Evolutionary conservation across 1,139 yeast genomes (phyloP).

Genomic region (Blastobotrys elegans): DNA sequence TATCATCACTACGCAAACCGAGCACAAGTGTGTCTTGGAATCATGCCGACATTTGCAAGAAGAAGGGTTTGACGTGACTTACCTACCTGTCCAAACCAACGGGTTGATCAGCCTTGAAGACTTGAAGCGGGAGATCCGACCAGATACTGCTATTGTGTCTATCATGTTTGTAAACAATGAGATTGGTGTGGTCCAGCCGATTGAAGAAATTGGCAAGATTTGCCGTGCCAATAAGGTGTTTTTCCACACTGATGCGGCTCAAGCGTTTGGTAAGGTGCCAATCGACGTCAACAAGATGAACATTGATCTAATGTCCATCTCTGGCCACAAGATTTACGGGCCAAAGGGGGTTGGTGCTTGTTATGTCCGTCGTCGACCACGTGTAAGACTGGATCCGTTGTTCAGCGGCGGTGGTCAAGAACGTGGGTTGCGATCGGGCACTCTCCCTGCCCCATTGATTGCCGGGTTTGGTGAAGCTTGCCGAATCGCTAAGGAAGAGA

Average conservation of each 20-base stretch:
- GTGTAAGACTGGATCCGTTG: slow-evolving; percentile 93
- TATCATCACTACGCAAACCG: slow-evolving; percentile 93
- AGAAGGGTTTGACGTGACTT: slow-evolving; percentile 95
- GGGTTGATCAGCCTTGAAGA: slow-evolving; percentile 78
- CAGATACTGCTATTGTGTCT: slow-evolving; percentile 89
- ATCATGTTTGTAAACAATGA: slow-evolving; percentile 98
- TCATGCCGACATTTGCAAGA: slow-evolving; percentile 93
- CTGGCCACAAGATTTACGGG: slow-evolving; percentile 95
- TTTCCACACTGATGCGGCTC: slow-evolving; percentile 99
- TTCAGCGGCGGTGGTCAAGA: slow-evolving; percentile 99
- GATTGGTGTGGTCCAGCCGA: slow-evolving; percentile 95
- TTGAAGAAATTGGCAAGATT: slow-evolving; percentile 85
- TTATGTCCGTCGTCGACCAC: slow-evolving; percentile 93
- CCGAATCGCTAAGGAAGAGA: slow-evolving; percentile 69
- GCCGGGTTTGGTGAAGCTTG: slow-evolving; percentile 99
- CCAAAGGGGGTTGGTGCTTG: slow-evolving; percentile 98
- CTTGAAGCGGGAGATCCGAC: slow-evolving; percentile 76
- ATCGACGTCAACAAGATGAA: slow-evolving; percentile 91
- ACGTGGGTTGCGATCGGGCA: slow-evolving; percentile 95
- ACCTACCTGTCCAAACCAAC: slow-evolving; percentile 73
- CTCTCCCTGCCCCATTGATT: slow-evolving; percentile 91
- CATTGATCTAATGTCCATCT: slow-evolving; percentile 86
- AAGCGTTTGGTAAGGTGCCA: slow-evolving; percentile 91
- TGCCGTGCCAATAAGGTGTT: slow-evolving; percentile 85
- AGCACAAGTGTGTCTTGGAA: slow-evolving; percentile 96